These are phyloP conservation scores for Phlegmacium glaucopus DNA, from an alignment of 768 basidiomycete species.

Conservation along the genomic window DNA sequence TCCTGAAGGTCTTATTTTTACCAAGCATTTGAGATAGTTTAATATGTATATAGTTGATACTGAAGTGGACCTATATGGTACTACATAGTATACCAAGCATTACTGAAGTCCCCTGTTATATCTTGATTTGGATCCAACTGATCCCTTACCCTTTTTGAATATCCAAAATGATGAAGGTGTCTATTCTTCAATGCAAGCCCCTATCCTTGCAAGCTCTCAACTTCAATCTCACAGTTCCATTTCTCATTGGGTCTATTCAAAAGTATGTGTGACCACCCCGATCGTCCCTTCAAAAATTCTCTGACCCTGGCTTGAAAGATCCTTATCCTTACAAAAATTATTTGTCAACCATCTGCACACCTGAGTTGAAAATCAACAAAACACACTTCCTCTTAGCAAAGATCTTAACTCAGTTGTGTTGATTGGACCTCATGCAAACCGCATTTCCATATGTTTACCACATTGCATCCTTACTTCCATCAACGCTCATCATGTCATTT, in stretches of 20 bases:
- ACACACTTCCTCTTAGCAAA: constrained; percentile 51
- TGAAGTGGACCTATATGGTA: no score
- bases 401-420: constrained; percentile 51
- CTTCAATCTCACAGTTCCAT: constrained; percentile 54
- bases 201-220: no score
- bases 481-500: constrained; percentile 5
- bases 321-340: constrained; percentile 68
- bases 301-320: constrained; percentile 32
- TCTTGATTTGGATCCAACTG: no score
- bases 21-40: no score
- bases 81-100: no score
- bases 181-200: no score
- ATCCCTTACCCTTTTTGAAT: no score
- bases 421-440: constrained; percentile 60
- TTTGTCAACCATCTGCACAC: constrained; percentile 49
- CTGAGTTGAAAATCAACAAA: constrained; percentile 51
- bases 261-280: constrained; percentile 35
- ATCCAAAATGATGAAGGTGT: no score
- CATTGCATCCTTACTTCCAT: neutral
- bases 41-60: no score
- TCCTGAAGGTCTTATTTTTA: no score
- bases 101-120: no score
- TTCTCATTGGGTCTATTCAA: constrained; percentile 65
- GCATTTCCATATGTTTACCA: constrained; percentile 46
- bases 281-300: neutral